A percentile compares a stretch with the other conserved stretches of the same genome.
Evolutionary conservation across 1,284 basidiomycete genomes (phyloP).

Genomic region (Blastosporella zonata): DNA sequence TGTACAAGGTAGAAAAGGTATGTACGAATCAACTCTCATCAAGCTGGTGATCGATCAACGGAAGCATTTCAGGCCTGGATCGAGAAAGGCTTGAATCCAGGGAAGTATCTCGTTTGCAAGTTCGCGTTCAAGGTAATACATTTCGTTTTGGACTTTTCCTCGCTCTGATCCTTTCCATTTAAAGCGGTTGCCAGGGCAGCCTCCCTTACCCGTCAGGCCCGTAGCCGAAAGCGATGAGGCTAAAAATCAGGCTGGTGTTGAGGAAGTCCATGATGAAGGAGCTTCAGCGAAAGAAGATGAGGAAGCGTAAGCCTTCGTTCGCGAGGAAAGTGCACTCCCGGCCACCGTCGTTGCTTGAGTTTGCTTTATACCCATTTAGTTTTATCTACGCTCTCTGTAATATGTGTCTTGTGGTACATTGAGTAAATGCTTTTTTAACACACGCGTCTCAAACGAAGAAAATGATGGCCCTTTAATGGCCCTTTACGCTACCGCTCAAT

Average conservation of each 20-base stretch:
- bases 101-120: slow-evolving; percentile 75
- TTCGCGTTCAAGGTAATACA: slow-evolving; percentile 66
- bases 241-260: not conserved
- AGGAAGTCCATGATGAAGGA: slow-evolving; percentile 6
- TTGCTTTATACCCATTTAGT: not conserved
- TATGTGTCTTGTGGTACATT: too few relatives aligned
- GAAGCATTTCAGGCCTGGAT: slow-evolving; percentile 54
- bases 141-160: not conserved
- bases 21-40: slow-evolving; percentile 8
- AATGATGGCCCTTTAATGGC: too few relatives aligned
- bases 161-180: not conserved
- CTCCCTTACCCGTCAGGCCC: slow-evolving; percentile 45
- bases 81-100: slow-evolving; percentile 60
- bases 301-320: not conserved
- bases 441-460: too few relatives aligned
- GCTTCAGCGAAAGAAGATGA: not conserved
- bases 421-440: too few relatives aligned
- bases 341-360: not conserved
- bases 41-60: not conserved
- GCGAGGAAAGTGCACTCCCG: not conserved
- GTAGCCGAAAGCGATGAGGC: slow-evolving; percentile 16
- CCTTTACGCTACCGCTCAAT: too few relatives aligned
- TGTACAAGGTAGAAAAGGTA: slow-evolving; percentile 75
- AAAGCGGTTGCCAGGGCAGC: slow-evolving; percentile 62
- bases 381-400: not conserved